Conservation (phyloP, 2,329 filamentous ascomycete species). For the Diaporthe humulicola region DNA sequence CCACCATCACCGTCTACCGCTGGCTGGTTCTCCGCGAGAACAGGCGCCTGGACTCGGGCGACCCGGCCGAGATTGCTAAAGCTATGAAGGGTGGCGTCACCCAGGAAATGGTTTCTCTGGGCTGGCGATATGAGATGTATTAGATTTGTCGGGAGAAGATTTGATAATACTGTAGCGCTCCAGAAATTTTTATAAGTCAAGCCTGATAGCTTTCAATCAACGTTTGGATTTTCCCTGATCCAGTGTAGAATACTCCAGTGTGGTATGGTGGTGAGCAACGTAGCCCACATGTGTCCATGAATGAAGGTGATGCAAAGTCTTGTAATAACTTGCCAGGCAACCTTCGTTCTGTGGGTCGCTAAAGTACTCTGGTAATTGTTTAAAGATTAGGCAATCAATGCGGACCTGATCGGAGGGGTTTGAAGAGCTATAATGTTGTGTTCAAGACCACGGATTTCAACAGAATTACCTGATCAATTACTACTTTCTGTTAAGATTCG, state of each 20-base stretch:
- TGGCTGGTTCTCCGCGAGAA: conserved; percentile 55
- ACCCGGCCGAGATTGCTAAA: conserved; percentile 53
- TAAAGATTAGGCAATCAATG: neutral
- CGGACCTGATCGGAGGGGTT: neutral
- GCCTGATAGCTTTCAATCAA: neutral
- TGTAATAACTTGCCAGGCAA: neutral
- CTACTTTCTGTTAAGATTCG: neutral
- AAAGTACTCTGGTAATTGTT: neutral
- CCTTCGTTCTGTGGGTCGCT: too few relatives aligned
- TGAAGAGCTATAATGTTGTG: too few relatives aligned
- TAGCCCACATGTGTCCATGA: too few relatives aligned
- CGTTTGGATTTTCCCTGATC: neutral
- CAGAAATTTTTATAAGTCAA: neutral
- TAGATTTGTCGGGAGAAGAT: conserved; percentile 32
- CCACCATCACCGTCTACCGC: conserved; percentile 53
- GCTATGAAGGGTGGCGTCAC: conserved; percentile 57
- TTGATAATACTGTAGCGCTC: neutral
- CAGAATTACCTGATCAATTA: neutral
- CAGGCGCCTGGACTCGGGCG: conserved; percentile 52
- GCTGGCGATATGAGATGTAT: conserved; percentile 60
- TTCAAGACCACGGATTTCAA: neutral
- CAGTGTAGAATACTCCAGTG: neutral
- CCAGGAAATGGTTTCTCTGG: conserved; percentile 56
- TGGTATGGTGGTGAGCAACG: neutral
- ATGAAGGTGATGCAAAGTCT: neutral